A percentile compares a stretch with the other conserved stretches of the same genome.
These are phyloP conservation scores for Escovopsis sp. DNA, from an alignment of 2,329 filamentous ascomycete species.

Conservation along the genomic window DNA sequence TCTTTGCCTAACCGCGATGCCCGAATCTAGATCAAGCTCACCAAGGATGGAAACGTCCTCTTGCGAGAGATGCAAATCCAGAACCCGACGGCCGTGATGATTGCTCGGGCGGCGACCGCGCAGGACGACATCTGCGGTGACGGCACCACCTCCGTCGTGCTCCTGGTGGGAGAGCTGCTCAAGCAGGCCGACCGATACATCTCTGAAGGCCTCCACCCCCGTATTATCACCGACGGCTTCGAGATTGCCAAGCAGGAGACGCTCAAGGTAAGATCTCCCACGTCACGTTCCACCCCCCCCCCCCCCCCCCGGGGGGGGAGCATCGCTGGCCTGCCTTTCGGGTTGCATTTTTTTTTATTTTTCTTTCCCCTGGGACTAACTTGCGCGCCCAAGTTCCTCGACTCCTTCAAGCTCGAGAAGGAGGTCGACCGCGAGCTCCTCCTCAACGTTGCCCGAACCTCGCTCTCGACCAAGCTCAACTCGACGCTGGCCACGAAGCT, in stretches of 20 bases:
- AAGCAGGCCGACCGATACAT: constrained; percentile 98
- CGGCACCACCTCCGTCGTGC: constrained; percentile 89
- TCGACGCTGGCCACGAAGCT: constrained; percentile 75
- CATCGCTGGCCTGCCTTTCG: too few species aligned
- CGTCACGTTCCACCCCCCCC: not conserved
- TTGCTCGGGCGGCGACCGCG: constrained; percentile 73
- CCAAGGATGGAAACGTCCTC: constrained; percentile 91
- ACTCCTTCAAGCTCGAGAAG: constrained; percentile 77
- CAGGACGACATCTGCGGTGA: constrained; percentile 98
- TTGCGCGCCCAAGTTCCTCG: constrained; percentile 56
- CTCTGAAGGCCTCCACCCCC: constrained; percentile 86
- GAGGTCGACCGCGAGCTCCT: constrained; percentile 89
- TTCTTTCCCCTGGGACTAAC: constrained; percentile 3
- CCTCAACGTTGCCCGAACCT: constrained; percentile 83
- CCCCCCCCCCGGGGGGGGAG: too few species aligned
- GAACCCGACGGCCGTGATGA: constrained; percentile 89
- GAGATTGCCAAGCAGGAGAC: constrained; percentile 92
- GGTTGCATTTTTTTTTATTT: too few species aligned
- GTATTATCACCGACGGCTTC: constrained; percentile 94
- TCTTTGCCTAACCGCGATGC: constrained; percentile 14
- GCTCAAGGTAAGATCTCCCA: constrained; percentile 47
- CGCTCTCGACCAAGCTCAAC: constrained; percentile 90
- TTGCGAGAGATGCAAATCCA: constrained; percentile 81
- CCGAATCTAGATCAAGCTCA: constrained; percentile 75
- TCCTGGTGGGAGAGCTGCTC: constrained; percentile 88